Evolutionary conservation across 768 basidiomycete species (phyloP), one percentile per base, ranked within the genome.

Genomic region (Pseudohyphozyma bogoriensis): DNA sequence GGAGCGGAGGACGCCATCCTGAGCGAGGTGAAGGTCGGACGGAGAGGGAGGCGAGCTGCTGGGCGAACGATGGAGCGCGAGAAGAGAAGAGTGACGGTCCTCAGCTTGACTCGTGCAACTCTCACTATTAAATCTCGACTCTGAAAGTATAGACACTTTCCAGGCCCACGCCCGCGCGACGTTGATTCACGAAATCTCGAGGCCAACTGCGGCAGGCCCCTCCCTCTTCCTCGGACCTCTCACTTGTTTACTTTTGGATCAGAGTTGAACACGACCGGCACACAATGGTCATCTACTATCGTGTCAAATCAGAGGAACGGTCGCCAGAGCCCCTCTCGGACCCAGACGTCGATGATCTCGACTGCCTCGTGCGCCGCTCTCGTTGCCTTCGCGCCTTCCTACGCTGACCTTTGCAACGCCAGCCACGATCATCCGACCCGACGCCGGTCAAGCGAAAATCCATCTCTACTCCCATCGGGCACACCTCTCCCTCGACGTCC

Each of bases 141-240:
- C 32, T 20, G 3, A 51, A 15, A 1, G 53, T 28, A 15, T 32
- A 60, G n/a, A 8, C 42, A 29, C 5, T 29, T 31, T 55, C 10
- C 15, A 22, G 92, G 90, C 77, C 97, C 97, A 79, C 96, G 97
- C 72, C 70, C 79, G 57, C 3, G 53, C 55, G 4, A 59, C 60
- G 2, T 62, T 57, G 36, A 46, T 42, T 36, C 59, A 61, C 4
- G 57, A 29, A 2, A 42, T 36, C 53, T 65, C 64, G 33, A 55
- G 59, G n/a, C 40, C 42, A 13, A 55, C 64, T 13, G 56, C 60
- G 22, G 59, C 62, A 53, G 45, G 58, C 37, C 65, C 60, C 51
- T 29, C 33, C 22, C 16, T 33, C 6, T 24, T 33, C 11, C 42
- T 42, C 15, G 40, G 5, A 44, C 8, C 42, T 44, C 12, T 7